Evolutionary conservation across 148 eudicot genomes (phyloP).

Genomic region (Silene conica): DNA sequence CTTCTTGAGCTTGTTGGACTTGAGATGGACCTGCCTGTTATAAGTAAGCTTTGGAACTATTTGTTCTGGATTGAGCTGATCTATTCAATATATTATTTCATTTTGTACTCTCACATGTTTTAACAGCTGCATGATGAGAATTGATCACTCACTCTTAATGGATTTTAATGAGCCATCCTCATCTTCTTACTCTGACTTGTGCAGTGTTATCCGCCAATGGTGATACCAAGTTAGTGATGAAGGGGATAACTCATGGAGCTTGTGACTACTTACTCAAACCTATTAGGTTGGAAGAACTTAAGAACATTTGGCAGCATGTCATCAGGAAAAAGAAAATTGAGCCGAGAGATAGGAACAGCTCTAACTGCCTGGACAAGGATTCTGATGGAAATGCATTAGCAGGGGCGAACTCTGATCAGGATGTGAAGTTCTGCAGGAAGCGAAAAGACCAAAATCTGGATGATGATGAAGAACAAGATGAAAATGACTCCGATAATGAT

Average conservation of each 20-base stretch:
- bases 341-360: constrained; percentile 30
- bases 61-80: not conserved
- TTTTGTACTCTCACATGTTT: too few species aligned
- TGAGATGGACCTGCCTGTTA: constrained; percentile 65
- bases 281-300: constrained; percentile 55
- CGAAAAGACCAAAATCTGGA: constrained; percentile 47
- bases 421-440: constrained; percentile 37
- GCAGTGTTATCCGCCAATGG: constrained; percentile 62
- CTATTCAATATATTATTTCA: too few species aligned
- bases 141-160: too few species aligned
- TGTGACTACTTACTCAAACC: constrained; percentile 71
- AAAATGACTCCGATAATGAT: constrained; percentile 41
- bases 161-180: too few species aligned
- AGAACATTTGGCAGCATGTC: constrained; percentile 71
- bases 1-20: constrained; percentile 63
- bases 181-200: not conserved
- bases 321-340: constrained; percentile 45
- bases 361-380: constrained; percentile 30
- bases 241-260: constrained; percentile 67
- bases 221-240: constrained; percentile 61
- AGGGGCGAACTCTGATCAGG: constrained; percentile 38
- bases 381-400: constrained; percentile 32
- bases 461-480: constrained; percentile 41
- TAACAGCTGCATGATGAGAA: too few species aligned
- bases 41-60: constrained; percentile 32